These are phyloP conservation scores for Neonectria sp. DNA, from an alignment of 2,329 filamentous ascomycete species.

Conservation along the genomic window DNA sequence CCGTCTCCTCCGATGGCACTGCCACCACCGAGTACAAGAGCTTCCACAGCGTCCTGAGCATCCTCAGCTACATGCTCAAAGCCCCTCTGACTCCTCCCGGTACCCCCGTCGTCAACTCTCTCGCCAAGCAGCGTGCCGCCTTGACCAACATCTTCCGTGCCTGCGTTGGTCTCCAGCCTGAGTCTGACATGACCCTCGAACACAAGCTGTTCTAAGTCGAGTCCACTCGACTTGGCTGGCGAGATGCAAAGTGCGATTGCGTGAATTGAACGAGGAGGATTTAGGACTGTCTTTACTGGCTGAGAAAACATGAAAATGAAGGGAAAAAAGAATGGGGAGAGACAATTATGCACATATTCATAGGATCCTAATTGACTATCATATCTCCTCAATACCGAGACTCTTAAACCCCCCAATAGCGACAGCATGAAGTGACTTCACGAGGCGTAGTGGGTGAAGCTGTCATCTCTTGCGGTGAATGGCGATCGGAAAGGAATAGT, in stretches of 20 bases:
- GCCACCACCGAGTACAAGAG: slow-evolving; percentile 82
- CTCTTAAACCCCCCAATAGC: too few relatives aligned
- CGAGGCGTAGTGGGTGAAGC: too few relatives aligned
- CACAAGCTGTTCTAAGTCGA: slow-evolving; percentile 88
- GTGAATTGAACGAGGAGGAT: slow-evolving; percentile 19
- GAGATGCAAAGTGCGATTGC: slow-evolving; percentile 5
- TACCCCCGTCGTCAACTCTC: slow-evolving; percentile 94
- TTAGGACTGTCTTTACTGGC: slow-evolving; percentile 37
- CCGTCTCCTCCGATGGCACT: slow-evolving; percentile 65
- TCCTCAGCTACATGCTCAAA: slow-evolving; percentile 99
- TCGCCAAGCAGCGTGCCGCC: slow-evolving; percentile 95
- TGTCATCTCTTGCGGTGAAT: too few relatives aligned
- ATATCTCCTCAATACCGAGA: slow-evolving; percentile 34
- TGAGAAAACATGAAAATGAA: slow-evolving; percentile 33
- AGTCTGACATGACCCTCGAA: slow-evolving; percentile 99
- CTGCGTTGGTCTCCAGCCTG: slow-evolving; percentile 95
- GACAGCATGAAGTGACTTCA: too few relatives aligned
- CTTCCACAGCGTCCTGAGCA: slow-evolving; percentile 97
- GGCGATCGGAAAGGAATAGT: too few relatives aligned
- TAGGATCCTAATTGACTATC: slow-evolving; percentile 43
- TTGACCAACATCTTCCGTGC: slow-evolving; percentile 99
- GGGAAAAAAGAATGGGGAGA: slow-evolving; percentile 36
- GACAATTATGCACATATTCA: slow-evolving; percentile 39
- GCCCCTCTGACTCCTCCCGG: slow-evolving; percentile 94
- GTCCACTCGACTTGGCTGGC: background rate